Base-by-base conservation (phyloP, 305 asterid species). In the Fraxinus latifolia region DNA sequence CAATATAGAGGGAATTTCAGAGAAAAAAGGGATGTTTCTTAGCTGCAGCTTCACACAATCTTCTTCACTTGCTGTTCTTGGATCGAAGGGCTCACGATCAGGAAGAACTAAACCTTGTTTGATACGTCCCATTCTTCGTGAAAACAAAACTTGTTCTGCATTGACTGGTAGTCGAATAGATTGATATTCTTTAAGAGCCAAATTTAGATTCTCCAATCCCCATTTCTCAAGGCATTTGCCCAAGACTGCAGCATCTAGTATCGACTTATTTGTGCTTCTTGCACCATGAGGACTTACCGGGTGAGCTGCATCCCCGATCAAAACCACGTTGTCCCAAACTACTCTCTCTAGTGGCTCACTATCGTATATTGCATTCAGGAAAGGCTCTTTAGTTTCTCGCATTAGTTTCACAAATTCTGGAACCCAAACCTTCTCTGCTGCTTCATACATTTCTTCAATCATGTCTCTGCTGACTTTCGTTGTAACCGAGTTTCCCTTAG, bases 221-320 rank as follows among this genome's bases (percentile, higher is more conserved):
- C 93, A 89, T 79, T 94, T 94, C 85, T 87, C 81, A 1, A 94
- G 87, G 83, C 95, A 92, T 85, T 92, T 88, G 12, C 97, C 94
- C 29, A 93, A 79, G 55, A 92, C 95, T 5, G 92, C 93, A 77
- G 93, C 97, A 83, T 94, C 98, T 82, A 93, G 12, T 65, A 94
- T 80, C 3, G 97, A 91, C 98, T 92, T 93, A 90, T 94, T 94
- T 80, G 98, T 92, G 93, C 97, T 93, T 87, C 98, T 93, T 72
- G 90, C 33, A 42, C 97, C 95, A 76, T 91, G 97, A 33, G 98
- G 98, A 32, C 94, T 94, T 0, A 92, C 92, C 1, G 98, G 97
- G 74, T 94, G 98, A 81, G 98, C 97, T 25, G 97, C 95, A 75
- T 94, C 98, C 83, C 97, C 98, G n/a, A 91, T 55, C 86, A 94